Conservation (phyloP, 768 basidiomycete species). For the Dioszegia crocea region DNA sequence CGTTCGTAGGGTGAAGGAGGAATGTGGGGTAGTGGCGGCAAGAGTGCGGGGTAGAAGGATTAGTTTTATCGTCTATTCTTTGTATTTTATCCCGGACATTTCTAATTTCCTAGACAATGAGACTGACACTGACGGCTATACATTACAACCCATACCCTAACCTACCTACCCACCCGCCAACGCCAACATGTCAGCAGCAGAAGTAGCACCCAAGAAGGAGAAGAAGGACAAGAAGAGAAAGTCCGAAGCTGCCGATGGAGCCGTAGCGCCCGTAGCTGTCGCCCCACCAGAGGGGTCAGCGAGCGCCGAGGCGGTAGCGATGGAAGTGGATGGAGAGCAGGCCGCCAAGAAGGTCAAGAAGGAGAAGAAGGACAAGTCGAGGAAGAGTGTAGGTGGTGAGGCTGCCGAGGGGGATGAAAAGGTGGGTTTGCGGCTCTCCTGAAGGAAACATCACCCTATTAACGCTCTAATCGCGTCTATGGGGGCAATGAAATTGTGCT, state of each 20-base stretch:
- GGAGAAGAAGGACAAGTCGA: constrained; percentile 49
- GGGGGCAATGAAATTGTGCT: background rate
- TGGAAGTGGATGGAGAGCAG: constrained; percentile 45
- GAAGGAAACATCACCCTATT: no score
- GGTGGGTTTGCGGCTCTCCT: no score
- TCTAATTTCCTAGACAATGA: background rate
- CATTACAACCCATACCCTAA: background rate
- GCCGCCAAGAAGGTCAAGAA: constrained; percentile 53
- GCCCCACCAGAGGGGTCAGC: constrained; percentile 37
- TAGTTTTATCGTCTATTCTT: background rate
- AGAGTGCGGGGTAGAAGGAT: constrained; percentile 11
- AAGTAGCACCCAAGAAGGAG: constrained; percentile 46
- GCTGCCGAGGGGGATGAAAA: constrained; percentile 58
- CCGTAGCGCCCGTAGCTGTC: constrained; percentile 24
- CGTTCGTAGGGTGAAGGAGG: no score
- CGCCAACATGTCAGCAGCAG: constrained; percentile 31
- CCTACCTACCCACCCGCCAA: background rate
- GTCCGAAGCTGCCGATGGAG: constrained; percentile 40
- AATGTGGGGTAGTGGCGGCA: constrained; percentile 13
- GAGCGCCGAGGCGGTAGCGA: constrained; percentile 44
- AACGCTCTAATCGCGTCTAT: no score
- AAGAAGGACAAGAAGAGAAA: constrained; percentile 48
- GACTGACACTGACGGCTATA: background rate
- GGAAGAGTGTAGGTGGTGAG: constrained; percentile 38
- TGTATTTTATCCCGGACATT: constrained; percentile 17